phyloP scores from a whole-genome alignment of 148 eudicot genomes.

The Silene latifolia region DNA sequence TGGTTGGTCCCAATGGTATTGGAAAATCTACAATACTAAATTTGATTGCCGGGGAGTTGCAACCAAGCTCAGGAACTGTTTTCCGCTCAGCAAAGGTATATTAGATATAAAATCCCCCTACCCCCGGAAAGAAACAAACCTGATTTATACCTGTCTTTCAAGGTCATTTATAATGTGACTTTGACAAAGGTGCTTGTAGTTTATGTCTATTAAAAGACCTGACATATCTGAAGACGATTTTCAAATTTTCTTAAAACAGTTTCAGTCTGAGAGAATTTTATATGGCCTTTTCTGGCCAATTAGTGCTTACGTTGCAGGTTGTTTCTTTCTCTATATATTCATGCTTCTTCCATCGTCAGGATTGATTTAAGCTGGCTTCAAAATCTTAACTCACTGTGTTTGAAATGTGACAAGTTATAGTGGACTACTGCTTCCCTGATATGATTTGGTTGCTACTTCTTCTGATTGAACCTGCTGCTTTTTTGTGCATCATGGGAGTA shows the following conservation, averaged over 20 bases:
- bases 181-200: not conserved
- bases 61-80: slow-evolving; percentile 97
- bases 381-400: not conserved
- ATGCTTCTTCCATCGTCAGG: slow-evolving; percentile 1
- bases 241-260: not conserved
- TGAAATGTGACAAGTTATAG: not conserved
- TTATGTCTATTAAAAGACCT: not conserved
- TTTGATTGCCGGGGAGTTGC: slow-evolving; percentile 90
- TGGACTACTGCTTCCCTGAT: slow-evolving; percentile 10
- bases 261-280: not conserved
- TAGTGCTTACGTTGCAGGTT: not conserved
- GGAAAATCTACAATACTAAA: slow-evolving; percentile 98
- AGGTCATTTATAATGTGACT: not conserved
- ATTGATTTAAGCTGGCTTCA: not conserved
- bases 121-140: not conserved
- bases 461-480: not conserved
- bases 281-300: not conserved
- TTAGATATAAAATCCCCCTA: not conserved
- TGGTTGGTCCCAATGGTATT: slow-evolving; percentile 99
- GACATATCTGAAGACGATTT: not conserved
- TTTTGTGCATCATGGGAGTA: not conserved
- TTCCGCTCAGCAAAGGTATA: slow-evolving; percentile 96
- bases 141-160: not conserved
- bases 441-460: not conserved
- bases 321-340: not conserved